These are phyloP conservation scores for Takashimella tepidaria DNA, from an alignment of 1,284 basidiomycete genomes.

Conservation along the genomic window DNA sequence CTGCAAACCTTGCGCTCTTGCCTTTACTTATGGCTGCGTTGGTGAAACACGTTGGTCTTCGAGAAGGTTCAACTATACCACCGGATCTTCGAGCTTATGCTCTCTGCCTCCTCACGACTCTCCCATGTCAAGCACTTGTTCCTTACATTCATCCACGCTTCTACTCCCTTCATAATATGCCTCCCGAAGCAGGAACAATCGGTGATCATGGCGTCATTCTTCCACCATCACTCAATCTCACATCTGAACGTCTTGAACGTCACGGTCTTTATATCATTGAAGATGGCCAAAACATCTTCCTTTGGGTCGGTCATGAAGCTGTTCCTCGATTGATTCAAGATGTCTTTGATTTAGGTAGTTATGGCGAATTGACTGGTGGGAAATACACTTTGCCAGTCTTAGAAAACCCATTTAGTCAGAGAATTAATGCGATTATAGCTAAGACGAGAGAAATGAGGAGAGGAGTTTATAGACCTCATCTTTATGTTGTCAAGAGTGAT, in stretches of 20 bases:
- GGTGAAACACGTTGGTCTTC: slow-evolving; percentile 90
- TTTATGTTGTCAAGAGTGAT: slow-evolving; percentile 98
- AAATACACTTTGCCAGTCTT: slow-evolving; percentile 85
- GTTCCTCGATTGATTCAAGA: slow-evolving; percentile 91
- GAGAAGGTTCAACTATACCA: slow-evolving; percentile 93
- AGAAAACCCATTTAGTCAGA: slow-evolving; percentile 88
- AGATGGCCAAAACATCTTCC: slow-evolving; percentile 95
- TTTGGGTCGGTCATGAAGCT: slow-evolving; percentile 95
- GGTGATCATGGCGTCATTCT: slow-evolving; percentile 40
- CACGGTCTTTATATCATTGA: slow-evolving; percentile 97
- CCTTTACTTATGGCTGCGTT: slow-evolving; percentile 84
- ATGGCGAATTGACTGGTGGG: slow-evolving; percentile 82
- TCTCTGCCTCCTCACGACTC: slow-evolving; percentile 82
- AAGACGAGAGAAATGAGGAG: slow-evolving; percentile 76
- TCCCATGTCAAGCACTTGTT: slow-evolving; percentile 84
- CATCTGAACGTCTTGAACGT: slow-evolving; percentile 86
- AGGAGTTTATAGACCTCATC: slow-evolving; percentile 85
- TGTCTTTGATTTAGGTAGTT: slow-evolving; percentile 85
- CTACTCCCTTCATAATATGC: slow-evolving; percentile 96
- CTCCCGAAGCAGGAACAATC: slow-evolving; percentile 43
- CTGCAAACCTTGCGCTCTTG: slow-evolving; percentile 89
- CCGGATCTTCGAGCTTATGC: slow-evolving; percentile 94
- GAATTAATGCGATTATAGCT: slow-evolving; percentile 86
- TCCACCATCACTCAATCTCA: slow-evolving; percentile 69
- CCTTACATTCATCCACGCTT: slow-evolving; percentile 93